These are phyloP conservation scores for Tagetes patula DNA, from an alignment of 129 eudicot species.

Conservation along the genomic window DNA sequence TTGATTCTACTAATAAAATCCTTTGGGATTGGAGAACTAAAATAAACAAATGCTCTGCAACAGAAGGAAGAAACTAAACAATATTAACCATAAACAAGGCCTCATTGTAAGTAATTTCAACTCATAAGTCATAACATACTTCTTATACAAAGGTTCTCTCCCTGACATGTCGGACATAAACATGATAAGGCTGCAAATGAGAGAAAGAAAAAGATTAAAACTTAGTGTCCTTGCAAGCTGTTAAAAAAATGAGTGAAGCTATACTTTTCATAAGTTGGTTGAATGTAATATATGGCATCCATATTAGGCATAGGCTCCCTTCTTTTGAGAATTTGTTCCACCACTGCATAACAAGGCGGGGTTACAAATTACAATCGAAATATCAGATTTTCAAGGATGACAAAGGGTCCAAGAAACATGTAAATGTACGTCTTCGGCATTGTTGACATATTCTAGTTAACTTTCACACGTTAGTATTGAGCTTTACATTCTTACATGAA, in stretches of 20 bases:
- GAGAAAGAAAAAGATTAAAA: slow-evolving; percentile 30
- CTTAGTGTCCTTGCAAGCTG: slow-evolving; percentile 22
- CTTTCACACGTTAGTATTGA: neutral
- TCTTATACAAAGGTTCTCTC: slow-evolving; percentile 91
- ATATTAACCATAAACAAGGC: slow-evolving; percentile 3
- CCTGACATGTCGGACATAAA: slow-evolving; percentile 98
- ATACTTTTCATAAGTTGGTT: slow-evolving; percentile 88
- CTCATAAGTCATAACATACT: slow-evolving; percentile 50
- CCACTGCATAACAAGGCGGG: slow-evolving; percentile 61
- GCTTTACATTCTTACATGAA: slow-evolving; percentile 63
- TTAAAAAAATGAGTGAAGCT: slow-evolving; percentile 9
- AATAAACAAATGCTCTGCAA: slow-evolving; percentile 83
- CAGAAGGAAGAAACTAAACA: slow-evolving; percentile 14
- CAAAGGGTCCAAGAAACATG: neutral
- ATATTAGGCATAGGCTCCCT: slow-evolving; percentile 88
- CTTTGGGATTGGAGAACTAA: slow-evolving; percentile 83
- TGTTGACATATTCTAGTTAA: neutral
- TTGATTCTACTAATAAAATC: slow-evolving; percentile 69
- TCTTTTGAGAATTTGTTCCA: slow-evolving; percentile 89
- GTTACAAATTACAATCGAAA: neutral
- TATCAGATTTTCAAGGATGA: slow-evolving; percentile 9
- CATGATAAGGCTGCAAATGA: slow-evolving; percentile 77
- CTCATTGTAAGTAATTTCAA: slow-evolving; percentile 11
- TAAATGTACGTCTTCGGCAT: slow-evolving; percentile 5
- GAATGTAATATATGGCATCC: slow-evolving; percentile 90